Base-by-base conservation (phyloP, 2,329 filamentous ascomycete genomes). In the Trichoderma simmonsii region DNA sequence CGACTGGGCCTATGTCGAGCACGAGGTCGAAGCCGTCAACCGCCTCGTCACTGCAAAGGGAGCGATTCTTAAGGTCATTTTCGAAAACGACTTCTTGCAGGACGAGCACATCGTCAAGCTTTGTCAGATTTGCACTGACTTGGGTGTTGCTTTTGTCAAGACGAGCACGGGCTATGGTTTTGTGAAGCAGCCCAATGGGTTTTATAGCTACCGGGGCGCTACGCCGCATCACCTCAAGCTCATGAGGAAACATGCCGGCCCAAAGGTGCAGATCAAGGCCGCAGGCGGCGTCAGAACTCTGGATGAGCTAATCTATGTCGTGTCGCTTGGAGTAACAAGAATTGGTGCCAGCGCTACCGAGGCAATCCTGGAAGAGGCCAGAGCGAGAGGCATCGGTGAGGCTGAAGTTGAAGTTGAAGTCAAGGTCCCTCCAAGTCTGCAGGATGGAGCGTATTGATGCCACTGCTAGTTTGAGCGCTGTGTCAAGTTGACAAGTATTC, bases 81-180 rank as follows among this genome's bases (percentile, higher is more conserved):
- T 90, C 70, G 88, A 90, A 75, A 90, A 88, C 74, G 87, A 89
- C 75, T 90, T 85, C 73, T 82, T 90, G 0, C 32, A 81, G 2
- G 80, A 86, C 0, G 76, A 83, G 12, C 83, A 89, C 48, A 88
- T 90, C 65, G 74, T 83, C 9, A 81, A 78, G 6, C 80, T 90
- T 0, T 90, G 88, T 75, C 75, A 84, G 76, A 88, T 90, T 34
- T 90, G 88, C 76, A 84, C 84, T 0, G 77, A 81, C 0, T 43
- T 87, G 0, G 79, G 79, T 0, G 88, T 90, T 0, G 87, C 84
- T 0, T 90, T 89, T 71, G 84, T 90, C 74, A 90, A 90, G 81
- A 90, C 88, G 0, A 88, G 86, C 1, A 89, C 88, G 0, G 88
- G 88, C 0, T 90, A 89, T 74, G 88, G 87, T 0, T 89, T 90